phyloP scores from a whole-genome alignment of 805 yeast species.

The Saccharomycopsis schoenii region DNA sequence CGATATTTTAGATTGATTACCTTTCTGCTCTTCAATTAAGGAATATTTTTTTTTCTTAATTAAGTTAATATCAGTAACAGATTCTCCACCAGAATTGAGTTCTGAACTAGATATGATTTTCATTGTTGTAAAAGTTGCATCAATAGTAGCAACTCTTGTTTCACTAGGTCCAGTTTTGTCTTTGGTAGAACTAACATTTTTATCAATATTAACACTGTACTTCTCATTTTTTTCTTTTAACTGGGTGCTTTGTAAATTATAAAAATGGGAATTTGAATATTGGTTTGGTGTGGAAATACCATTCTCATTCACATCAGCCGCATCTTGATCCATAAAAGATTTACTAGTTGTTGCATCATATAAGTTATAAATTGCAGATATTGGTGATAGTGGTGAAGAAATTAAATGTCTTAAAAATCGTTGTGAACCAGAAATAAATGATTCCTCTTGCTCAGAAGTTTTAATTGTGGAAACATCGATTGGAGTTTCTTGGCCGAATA shows the following conservation, averaged over 20 bases:
- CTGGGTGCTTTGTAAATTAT: background rate
- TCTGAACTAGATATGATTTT: background rate
- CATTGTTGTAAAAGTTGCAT: background rate
- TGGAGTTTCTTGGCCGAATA: background rate
- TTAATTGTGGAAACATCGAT: background rate
- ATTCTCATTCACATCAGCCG: background rate
- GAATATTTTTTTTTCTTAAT: background rate
- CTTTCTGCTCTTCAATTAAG: background rate
- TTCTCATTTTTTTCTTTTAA: background rate
- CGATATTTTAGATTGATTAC: background rate
- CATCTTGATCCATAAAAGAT: background rate
- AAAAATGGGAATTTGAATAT: background rate
- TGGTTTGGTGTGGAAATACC: background rate
- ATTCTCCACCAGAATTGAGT: background rate
- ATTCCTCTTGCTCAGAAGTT: background rate
- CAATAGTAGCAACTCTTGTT: background rate
- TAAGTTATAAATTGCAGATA: background rate
- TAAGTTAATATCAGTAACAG: background rate
- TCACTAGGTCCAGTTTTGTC: background rate
- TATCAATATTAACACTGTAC: background rate
- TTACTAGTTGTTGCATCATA: background rate
- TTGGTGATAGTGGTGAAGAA: background rate
- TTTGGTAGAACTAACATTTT: no score
- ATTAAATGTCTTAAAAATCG: background rate
- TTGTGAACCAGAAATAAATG: background rate